A percentile compares a stretch with the other conserved stretches of the same genome.
Conservation (phyloP, 2,329 filamentous ascomycete species). For the Microcyclospora pomicola region DNA sequence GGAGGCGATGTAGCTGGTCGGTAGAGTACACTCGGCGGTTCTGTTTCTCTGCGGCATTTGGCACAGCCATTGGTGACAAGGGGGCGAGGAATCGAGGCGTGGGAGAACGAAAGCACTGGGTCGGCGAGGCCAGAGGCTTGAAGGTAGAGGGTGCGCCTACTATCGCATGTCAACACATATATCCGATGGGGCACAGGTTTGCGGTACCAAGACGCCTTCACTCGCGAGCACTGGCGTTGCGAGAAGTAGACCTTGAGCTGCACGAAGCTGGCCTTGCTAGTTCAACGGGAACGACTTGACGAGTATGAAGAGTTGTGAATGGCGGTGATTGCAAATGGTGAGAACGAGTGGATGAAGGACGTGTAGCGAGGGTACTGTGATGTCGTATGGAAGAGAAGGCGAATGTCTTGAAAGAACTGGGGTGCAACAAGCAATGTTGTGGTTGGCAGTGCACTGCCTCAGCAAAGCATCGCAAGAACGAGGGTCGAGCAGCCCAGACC, state of each 20-base stretch:
- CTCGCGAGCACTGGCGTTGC: background rate
- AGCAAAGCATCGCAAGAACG: too few species aligned
- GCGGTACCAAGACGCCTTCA: background rate
- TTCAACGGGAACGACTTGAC: too few species aligned
- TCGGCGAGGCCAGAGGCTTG: background rate
- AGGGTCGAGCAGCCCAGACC: too few species aligned
- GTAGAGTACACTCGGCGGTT: constrained; percentile 24
- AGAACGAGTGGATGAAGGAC: constrained; percentile 9
- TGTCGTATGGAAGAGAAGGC: too few species aligned
- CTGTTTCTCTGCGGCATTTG: background rate
- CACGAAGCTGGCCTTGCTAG: constrained; percentile 9
- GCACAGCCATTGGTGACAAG: too few species aligned
- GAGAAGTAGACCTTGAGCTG: background rate
- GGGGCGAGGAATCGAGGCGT: background rate
- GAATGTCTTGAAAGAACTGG: too few species aligned
- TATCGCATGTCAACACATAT: too few species aligned
- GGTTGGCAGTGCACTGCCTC: too few species aligned
- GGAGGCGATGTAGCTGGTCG: constrained; percentile 23
- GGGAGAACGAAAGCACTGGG: background rate
- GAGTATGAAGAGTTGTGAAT: constrained; percentile 25
- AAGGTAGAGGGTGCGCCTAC: too few species aligned
- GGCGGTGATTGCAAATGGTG: constrained; percentile 17
- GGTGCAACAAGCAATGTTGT: too few species aligned
- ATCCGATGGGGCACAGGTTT: too few species aligned
- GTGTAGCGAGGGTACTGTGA: too few species aligned